Evolutionary conservation across 75 land plant genomes (phyloP).

Genomic region (Gnetum montanum): DNA sequence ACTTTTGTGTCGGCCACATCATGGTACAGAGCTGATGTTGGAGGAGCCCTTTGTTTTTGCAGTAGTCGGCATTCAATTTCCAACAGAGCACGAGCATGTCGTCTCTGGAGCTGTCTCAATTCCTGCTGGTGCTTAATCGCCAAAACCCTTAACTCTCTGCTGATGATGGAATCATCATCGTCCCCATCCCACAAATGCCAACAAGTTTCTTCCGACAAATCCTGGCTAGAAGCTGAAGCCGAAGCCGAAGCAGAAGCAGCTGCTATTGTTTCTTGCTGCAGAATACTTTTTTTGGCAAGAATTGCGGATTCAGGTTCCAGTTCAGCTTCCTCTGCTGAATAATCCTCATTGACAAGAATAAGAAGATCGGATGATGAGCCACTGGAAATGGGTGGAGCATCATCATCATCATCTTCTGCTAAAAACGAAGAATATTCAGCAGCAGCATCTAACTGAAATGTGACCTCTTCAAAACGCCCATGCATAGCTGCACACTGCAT

Average conservation of each 20-base stretch:
- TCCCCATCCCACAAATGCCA: slow-evolving; percentile 4
- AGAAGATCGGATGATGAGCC: slow-evolving; percentile 14
- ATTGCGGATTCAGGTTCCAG: too few species aligned
- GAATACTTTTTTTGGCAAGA: too few species aligned
- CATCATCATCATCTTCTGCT: slow-evolving; percentile 23
- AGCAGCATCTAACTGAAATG: slow-evolving; percentile 49
- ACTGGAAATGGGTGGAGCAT: slow-evolving; percentile 15
- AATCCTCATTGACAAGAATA: background rate
- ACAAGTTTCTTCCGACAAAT: background rate
- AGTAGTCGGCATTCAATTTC: background rate
- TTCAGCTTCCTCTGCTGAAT: too few species aligned
- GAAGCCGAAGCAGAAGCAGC: background rate
- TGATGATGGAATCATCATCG: background rate
- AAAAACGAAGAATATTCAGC: slow-evolving; percentile 24
- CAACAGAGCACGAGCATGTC: slow-evolving; percentile 3
- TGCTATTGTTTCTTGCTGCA: too few species aligned
- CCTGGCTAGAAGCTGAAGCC: background rate
- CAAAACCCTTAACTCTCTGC: slow-evolving; percentile 1
- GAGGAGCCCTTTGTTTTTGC: background rate
- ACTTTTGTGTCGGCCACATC: background rate
- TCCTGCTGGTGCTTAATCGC: slow-evolving; percentile 2
- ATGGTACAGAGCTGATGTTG: background rate
- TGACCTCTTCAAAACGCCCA: slow-evolving; percentile 76
- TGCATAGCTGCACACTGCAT: slow-evolving; percentile 40
- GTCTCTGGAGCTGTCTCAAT: slow-evolving; percentile 2